Evolutionary conservation across 2,329 filamentous ascomycete species (phyloP).

Genomic region (Mollisia scopiformis): DNA sequence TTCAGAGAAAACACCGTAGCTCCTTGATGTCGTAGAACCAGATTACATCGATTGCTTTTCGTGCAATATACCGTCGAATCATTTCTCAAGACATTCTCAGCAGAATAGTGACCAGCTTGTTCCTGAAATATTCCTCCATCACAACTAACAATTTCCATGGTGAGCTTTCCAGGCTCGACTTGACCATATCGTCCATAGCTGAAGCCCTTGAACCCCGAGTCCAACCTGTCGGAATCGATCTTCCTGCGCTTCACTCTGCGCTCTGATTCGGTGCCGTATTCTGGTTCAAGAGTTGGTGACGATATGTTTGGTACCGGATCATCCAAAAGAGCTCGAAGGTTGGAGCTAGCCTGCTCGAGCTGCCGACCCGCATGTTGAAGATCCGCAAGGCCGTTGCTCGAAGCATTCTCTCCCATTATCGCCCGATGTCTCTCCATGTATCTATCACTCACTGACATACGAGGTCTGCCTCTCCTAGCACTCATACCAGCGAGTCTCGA

Average conservation of each 20-base stretch:
- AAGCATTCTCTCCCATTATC: constrained; percentile 6
- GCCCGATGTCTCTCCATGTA: constrained; percentile 33
- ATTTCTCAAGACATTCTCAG: constrained; percentile 82
- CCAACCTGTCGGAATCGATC: constrained; percentile 63
- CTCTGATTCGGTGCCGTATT: constrained; percentile 40
- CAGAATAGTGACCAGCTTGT: constrained; percentile 59
- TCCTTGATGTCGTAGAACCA: constrained; percentile 81
- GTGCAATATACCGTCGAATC: constrained; percentile 90
- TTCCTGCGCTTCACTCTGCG: constrained; percentile 69
- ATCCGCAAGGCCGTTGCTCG: constrained; percentile 24
- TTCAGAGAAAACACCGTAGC: constrained; percentile 80
- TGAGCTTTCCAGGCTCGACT: constrained; percentile 78
- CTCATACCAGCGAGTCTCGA: background rate
- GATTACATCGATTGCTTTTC: constrained; percentile 83
- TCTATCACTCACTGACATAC: constrained; percentile 32
- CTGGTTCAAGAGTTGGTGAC: constrained; percentile 25
- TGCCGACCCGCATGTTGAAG: constrained; percentile 31
- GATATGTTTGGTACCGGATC: constrained; percentile 28
- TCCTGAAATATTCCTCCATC: constrained; percentile 77
- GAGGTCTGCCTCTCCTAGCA: constrained; percentile 22
- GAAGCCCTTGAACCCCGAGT: constrained; percentile 56
- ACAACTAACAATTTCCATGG: constrained; percentile 87
- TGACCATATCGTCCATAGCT: constrained; percentile 88
- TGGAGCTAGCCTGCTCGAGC: constrained; percentile 32
- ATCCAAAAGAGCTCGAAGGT: constrained; percentile 31